These are phyloP conservation scores for Cryptococcus wingfieldii DNA, from an alignment of 1,284 basidiomycete species.

Conservation along the genomic window DNA sequence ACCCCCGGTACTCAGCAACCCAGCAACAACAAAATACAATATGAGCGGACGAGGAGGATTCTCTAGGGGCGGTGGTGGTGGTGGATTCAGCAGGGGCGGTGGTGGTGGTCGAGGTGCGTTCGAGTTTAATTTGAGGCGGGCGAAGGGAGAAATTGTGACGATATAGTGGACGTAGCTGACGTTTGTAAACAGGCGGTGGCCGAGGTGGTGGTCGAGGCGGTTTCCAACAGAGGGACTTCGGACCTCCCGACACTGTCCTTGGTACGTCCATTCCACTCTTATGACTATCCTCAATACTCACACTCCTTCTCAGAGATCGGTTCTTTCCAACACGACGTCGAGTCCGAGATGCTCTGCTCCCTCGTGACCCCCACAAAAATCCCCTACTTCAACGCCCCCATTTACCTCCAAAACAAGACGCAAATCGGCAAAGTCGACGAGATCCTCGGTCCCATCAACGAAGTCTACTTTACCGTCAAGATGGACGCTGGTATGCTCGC, in stretches of 20 bases:
- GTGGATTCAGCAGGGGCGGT: conserved; percentile 29
- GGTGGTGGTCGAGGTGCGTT: conserved; percentile 45
- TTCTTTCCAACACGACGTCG: conserved; percentile 86
- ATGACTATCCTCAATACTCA: background rate
- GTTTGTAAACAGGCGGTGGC: conserved; percentile 48
- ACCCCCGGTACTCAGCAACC: background rate
- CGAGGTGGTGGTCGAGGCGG: conserved; percentile 55
- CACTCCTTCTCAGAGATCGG: conserved; percentile 64
- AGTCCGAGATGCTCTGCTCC: conserved; percentile 95
- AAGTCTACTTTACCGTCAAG: conserved; percentile 97
- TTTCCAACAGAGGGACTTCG: conserved; percentile 66
- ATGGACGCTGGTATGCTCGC: conserved; percentile 97
- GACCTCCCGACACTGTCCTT: conserved; percentile 78
- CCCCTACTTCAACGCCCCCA: conserved; percentile 98
- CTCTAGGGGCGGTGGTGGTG: conserved; percentile 14
- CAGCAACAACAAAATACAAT: background rate
- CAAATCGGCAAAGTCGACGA: conserved; percentile 90
- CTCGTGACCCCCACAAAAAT: conserved; percentile 83
- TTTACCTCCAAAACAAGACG: conserved; percentile 97
- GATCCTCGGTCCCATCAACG: conserved; percentile 83
- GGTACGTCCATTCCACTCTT: conserved; percentile 53
- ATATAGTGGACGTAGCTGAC: conserved; percentile 1
- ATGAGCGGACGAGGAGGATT: conserved; percentile 23
- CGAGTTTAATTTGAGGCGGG: background rate
- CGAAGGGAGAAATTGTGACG: conserved; percentile 16